A percentile compares a stretch with the other conserved stretches of the same genome.
phyloP scores from a whole-genome alignment of 805 yeast species.

The Wickerhamomyces kurtzmanii region DNA sequence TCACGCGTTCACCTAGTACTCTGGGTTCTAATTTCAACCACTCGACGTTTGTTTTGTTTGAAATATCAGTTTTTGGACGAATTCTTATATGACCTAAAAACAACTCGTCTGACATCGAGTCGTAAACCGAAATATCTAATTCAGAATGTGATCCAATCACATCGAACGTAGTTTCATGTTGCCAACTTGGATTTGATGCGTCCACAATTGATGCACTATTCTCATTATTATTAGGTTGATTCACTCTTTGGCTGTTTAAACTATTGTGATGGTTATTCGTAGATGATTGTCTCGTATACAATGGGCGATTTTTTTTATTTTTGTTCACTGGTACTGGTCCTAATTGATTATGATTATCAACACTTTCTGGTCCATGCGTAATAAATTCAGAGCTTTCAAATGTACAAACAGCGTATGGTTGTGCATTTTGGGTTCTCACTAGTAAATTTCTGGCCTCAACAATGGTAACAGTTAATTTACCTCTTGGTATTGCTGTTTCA shows the following conservation, averaged over 20 bases:
- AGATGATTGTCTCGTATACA: slow-evolving; percentile 34
- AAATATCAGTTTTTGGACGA: slow-evolving; percentile 40
- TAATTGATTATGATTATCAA: slow-evolving; percentile 17
- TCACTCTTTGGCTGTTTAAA: slow-evolving; percentile 8
- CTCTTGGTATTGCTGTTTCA: slow-evolving; percentile 50
- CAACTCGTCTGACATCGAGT: slow-evolving; percentile 69
- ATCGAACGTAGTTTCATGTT: slow-evolving; percentile 88
- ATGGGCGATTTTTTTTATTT: slow-evolving; percentile 15
- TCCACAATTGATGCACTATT: slow-evolving; percentile 14
- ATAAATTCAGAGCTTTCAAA: slow-evolving; percentile 89
- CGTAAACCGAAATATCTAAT: slow-evolving; percentile 86
- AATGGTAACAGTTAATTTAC: slow-evolving; percentile 74
- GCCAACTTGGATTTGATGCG: slow-evolving; percentile 72
- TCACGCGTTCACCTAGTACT: slow-evolving; percentile 61
- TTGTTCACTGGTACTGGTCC: slow-evolving; percentile 20
- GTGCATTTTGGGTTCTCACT: slow-evolving; percentile 43
- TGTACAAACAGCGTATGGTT: slow-evolving; percentile 86
- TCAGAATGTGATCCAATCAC: slow-evolving; percentile 80
- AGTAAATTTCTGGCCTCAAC: slow-evolving; percentile 68
- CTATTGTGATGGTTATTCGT: slow-evolving; percentile 17
- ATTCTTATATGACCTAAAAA: slow-evolving; percentile 81
- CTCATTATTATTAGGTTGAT: slow-evolving; percentile 4
- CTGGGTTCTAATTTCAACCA: slow-evolving; percentile 76
- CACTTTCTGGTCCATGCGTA: slow-evolving; percentile 60
- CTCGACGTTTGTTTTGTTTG: slow-evolving; percentile 30